A percentile compares a stretch with the other conserved stretches of the same genome.
Evolutionary conservation across 129 eudicot species (phyloP).

Genomic region (Artemisia tridentata): DNA sequence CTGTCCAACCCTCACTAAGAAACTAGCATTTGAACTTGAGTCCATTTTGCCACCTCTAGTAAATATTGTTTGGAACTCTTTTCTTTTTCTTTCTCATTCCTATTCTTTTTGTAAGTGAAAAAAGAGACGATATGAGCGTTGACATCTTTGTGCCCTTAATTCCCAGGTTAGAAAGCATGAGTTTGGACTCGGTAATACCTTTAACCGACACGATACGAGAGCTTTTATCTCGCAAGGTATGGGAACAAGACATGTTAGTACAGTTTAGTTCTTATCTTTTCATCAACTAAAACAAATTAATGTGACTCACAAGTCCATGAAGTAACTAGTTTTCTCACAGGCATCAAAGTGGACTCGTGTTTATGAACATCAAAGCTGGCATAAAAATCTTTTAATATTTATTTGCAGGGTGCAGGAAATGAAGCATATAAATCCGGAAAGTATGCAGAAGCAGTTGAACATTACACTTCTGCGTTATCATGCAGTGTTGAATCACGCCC

Average conservation of each 20-base stretch:
- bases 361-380: not conserved
- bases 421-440: slow-evolving; percentile 78
- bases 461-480: slow-evolving; percentile 71
- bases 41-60: not conserved
- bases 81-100: not conserved
- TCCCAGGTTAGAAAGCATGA: slow-evolving; percentile 55
- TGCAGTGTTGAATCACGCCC: slow-evolving; percentile 90
- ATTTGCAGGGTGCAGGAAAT: slow-evolving; percentile 77
- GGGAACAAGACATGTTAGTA: not conserved
- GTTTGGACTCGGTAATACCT: slow-evolving; percentile 58
- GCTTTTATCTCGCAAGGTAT: slow-evolving; percentile 74
- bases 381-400: not conserved
- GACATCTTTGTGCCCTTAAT: slow-evolving; percentile 8
- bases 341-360: not conserved
- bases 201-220: slow-evolving; percentile 60
- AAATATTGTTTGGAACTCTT: not conserved
- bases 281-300: not conserved
- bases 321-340: not conserved
- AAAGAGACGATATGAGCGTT: slow-evolving; percentile 5
- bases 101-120: not conserved
- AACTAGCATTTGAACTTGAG: too few species aligned
- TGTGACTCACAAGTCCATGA: not conserved
- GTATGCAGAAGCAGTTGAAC: slow-evolving; percentile 79
- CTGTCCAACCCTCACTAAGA: too few species aligned
- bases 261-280: not conserved